These are phyloP conservation scores for Trichoderma arundinaceum DNA, from an alignment of 2,329 filamentous ascomycete genomes.

Conservation along the genomic window DNA sequence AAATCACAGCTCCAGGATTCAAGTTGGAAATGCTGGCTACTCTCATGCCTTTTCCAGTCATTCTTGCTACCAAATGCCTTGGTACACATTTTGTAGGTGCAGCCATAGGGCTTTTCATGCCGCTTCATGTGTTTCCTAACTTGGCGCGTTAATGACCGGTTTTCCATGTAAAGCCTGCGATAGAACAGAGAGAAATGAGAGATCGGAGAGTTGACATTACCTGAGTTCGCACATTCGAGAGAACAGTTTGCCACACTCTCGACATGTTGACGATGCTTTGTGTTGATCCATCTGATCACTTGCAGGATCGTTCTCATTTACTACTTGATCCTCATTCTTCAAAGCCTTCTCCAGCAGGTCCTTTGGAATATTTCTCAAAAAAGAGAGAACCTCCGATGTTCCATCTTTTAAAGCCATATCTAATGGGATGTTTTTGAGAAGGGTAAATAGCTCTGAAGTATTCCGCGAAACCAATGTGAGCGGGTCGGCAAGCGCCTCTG, in stretches of 20 bases:
- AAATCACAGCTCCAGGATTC: conserved; percentile 75
- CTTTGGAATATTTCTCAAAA: conserved; percentile 38
- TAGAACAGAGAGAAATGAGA: not conserved
- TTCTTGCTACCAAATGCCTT: conserved; percentile 90
- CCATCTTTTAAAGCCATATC: not conserved
- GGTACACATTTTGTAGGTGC: conserved; percentile 71
- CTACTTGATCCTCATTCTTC: conserved; percentile 32
- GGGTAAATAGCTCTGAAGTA: not conserved
- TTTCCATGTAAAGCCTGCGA: too few relatives aligned
- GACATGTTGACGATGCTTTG: conserved; percentile 41
- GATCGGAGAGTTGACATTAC: conserved; percentile 46
- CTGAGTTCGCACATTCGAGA: conserved; percentile 61
- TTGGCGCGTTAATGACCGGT: not conserved
- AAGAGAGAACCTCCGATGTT: not conserved
- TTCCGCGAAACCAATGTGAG: not conserved
- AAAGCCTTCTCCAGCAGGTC: conserved; percentile 44
- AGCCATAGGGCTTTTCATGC: conserved; percentile 81
- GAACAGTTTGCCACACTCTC: conserved; percentile 54
- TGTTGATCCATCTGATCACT: not conserved
- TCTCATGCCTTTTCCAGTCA: conserved; percentile 93
- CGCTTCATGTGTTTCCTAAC: conserved; percentile 82
- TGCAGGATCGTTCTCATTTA: conserved; percentile 30
- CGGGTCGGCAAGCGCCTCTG: not conserved
- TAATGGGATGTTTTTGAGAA: not conserved
- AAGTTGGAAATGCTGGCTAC: conserved; percentile 73